Evolutionary conservation across 768 basidiomycete genomes (phyloP), one percentile per base, ranked within the genome.

Genomic region (Peribolospora baueri): DNA sequence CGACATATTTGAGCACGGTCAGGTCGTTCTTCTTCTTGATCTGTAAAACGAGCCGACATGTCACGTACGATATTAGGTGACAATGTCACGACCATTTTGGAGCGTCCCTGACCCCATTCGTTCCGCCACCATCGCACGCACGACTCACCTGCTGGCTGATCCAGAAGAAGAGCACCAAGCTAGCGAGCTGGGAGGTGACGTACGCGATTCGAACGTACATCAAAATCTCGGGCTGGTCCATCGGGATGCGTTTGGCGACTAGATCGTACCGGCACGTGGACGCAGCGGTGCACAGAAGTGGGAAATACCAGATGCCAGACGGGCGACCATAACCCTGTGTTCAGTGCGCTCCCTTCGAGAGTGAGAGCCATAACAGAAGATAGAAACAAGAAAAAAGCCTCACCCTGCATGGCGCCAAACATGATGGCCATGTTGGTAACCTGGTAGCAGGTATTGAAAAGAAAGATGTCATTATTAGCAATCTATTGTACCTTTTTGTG

Each of bases 1-100:
- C 85, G 48, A 90, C 86, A 70, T 91, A 98, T 76, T 93, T 98
- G 63, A 98, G 73, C 38, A 91, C 84, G 2, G 86, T 86, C 67
- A 81, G 76, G 70, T 98, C 91, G 63, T 97, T 97, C 77, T 88
- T 90, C 64, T 75, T 70, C 74, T 84, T 90, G 69, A 95, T 78
- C 85, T 93, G 59, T 50, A 40, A 7, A 39, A 42, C 7, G 39
- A 7, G 37, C 36, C 47, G 57, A 57, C 60, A 56, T 56, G 8
- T 46, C 11, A 42, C 37, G 37, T 7, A 46, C 42, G 11, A 49
- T 42, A 42, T 48, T 38, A 57, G 36, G 5, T 3, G 48, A 46
- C 48, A 7, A n/a, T 13, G 36, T 25, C 42, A 48, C 40, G 50
- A 46, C 48, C 5, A 45, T 51, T 62, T 13, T 40, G 57, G 45